phyloP scores from a whole-genome alignment of 179 eudicot species.

The Camellia oleifera region DNA sequence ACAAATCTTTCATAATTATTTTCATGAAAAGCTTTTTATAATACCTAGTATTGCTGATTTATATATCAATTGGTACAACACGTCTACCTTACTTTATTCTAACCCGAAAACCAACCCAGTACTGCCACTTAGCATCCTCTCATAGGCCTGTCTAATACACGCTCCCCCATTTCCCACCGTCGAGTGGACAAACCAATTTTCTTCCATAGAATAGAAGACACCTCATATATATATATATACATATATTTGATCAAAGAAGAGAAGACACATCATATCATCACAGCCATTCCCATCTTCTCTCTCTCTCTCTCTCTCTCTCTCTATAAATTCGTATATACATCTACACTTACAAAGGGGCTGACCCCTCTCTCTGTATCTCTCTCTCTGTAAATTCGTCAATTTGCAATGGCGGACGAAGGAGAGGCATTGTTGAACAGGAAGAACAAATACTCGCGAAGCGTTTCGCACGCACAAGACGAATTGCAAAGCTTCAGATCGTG shows the following conservation, averaged over 20 bases:
- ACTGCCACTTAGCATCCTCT: too few species aligned
- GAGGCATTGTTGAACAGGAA: slow-evolving; percentile 14
- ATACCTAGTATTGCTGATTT: too few species aligned
- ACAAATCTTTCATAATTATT: too few species aligned
- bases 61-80: too few species aligned
- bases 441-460: slow-evolving; percentile 28
- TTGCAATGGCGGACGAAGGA: slow-evolving; percentile 3
- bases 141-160: too few species aligned
- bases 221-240: too few species aligned
- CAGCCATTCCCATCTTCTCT: not conserved
- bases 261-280: not conserved
- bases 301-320: too few species aligned
- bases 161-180: too few species aligned
- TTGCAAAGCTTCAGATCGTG: slow-evolving; percentile 47
- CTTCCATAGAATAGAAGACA: not conserved
- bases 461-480: slow-evolving; percentile 35
- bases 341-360: not conserved
- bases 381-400: not conserved
- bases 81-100: too few species aligned
- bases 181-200: not conserved
- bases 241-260: not conserved
- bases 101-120: too few species aligned
- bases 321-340: not conserved
- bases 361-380: not conserved
- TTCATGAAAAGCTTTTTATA: too few species aligned